phyloP scores from a whole-genome alignment of 1,284 basidiomycete genomes.

The Moesziomyces sp. region DNA sequence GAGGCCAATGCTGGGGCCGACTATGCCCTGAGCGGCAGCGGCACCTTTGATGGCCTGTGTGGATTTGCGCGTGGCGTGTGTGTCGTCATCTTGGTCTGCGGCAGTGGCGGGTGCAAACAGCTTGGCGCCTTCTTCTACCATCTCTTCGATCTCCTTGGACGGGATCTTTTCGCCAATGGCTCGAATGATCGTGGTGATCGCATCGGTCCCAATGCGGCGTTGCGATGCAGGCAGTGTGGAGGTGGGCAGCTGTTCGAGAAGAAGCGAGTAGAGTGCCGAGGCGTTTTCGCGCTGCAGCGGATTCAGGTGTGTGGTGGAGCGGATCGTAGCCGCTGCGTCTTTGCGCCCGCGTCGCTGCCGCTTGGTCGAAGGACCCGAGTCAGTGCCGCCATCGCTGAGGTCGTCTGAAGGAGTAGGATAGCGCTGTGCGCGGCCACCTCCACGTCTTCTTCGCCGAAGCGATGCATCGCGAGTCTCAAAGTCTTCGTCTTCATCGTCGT shows the following conservation, averaged over 20 bases:
- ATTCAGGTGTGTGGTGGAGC: conserved; percentile 28
- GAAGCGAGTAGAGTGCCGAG: conserved; percentile 15
- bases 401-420: conserved; percentile 6
- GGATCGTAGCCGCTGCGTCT: conserved; percentile 5
- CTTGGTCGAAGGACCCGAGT: conserved; percentile 1
- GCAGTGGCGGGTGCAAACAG: conserved; percentile 42
- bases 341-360: conserved; percentile 12
- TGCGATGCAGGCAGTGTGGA: conserved; percentile 14
- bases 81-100: neutral
- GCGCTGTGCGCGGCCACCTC: neutral
- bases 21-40: conserved; percentile 26
- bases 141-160: conserved; percentile 45
- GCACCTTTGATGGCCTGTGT: conserved; percentile 28
- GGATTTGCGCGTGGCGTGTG: conserved; percentile 8
- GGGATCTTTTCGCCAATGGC: conserved; percentile 36
- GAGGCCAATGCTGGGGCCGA: conserved; percentile 22
- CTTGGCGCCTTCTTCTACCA: conserved; percentile 40
- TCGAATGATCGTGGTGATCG: conserved; percentile 14
- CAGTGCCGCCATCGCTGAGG: neutral
- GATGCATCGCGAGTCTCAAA: conserved; percentile 1
- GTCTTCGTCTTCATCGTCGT: conserved; percentile 10
- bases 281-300: conserved; percentile 25
- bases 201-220: conserved; percentile 16
- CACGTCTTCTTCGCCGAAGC: conserved; percentile 6
- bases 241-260: conserved; percentile 25